Evolutionary conservation across 192 early-diverging fungal genomes (phyloP).

Genomic region (Ambispora gerdemannii): DNA sequence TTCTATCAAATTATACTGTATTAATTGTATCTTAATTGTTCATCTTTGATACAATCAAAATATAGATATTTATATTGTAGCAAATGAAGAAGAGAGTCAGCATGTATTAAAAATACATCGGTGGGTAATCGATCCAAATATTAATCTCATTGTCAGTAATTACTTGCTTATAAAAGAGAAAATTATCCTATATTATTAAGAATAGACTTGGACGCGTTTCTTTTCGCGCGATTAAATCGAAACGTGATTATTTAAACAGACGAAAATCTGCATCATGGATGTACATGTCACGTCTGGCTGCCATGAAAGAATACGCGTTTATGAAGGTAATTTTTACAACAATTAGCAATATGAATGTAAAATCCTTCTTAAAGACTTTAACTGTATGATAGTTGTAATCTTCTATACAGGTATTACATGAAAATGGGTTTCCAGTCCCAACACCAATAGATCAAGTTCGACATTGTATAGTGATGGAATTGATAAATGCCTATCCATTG

Average conservation of each 20-base stretch:
- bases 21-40: too few relatives aligned
- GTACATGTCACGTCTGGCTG: conserved; percentile 97
- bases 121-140: conserved; percentile 30
- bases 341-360: not conserved
- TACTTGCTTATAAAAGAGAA: not conserved
- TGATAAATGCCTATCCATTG: conserved; percentile 92
- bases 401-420: conserved; percentile 53
- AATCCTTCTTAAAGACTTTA: not conserved
- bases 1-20: too few relatives aligned
- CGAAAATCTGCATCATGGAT: conserved; percentile 97
- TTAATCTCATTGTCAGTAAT: not conserved
- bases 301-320: conserved; percentile 97
- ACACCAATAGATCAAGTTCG: conserved; percentile 88
- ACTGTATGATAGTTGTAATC: not conserved
- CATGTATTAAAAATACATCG: conserved; percentile 94
- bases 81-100: conserved; percentile 86
- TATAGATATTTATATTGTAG: conserved; percentile 92
- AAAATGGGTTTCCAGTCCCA: conserved; percentile 96
- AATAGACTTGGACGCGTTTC: conserved; percentile 89
- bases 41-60: not conserved
- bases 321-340: conserved; percentile 74
- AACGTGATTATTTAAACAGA: conserved; percentile 95
- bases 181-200: not conserved
- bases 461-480: conserved; percentile 96
- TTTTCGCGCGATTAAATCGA: conserved; percentile 95